Evolutionary conservation across 208 protist species (phyloP).

Genomic region (Leishmania tropica): DNA sequence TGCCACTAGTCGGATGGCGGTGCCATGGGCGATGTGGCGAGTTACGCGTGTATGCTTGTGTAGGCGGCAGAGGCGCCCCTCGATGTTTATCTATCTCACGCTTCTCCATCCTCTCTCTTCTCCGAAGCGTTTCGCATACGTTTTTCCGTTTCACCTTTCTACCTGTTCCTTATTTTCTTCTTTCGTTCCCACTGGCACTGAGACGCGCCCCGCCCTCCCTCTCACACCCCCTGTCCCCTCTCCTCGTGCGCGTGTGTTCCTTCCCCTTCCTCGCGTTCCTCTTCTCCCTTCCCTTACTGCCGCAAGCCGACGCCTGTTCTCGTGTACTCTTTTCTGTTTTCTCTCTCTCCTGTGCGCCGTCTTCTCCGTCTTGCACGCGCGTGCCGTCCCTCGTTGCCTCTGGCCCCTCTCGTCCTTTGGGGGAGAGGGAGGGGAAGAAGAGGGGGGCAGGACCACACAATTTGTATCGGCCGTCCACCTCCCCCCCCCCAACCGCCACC

Average conservation of each 20-base stretch:
- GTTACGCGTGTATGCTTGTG: not conserved
- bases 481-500: not conserved
- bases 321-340: not conserved
- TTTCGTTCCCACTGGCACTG: not conserved
- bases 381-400: not conserved
- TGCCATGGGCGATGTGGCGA: not conserved
- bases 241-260: not conserved
- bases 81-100: not conserved
- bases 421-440: not conserved
- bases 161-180: not conserved
- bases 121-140: not conserved
- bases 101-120: not conserved
- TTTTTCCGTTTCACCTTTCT: not conserved
- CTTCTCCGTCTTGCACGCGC: not conserved
- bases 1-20: not conserved
- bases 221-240: not conserved
- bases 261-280: too few species aligned
- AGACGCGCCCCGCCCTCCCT: too few species aligned
- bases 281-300: not conserved
- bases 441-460: not conserved
- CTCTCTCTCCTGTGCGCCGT: not conserved
- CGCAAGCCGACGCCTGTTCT: not conserved
- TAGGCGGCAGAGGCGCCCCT: not conserved
- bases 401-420: not conserved
- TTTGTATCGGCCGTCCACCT: not conserved